These are phyloP conservation scores for Cryptococcus wingfieldii DNA, from an alignment of 1,284 basidiomycete genomes.

Conservation along the genomic window DNA sequence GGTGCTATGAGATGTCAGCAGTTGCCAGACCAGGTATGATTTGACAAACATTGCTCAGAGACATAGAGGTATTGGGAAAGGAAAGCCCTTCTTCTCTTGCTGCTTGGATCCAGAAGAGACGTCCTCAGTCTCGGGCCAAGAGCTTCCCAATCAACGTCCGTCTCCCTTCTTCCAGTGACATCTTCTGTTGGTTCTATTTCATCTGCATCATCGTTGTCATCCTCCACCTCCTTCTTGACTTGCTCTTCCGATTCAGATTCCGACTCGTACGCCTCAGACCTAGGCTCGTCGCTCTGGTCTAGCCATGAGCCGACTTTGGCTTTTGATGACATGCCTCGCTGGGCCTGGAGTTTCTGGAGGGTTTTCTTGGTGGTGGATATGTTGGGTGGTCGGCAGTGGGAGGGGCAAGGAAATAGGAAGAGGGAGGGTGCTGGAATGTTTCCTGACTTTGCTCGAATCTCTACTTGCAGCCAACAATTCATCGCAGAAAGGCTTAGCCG, in stretches of 20 bases:
- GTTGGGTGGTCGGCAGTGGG: slow-evolving; percentile 1
- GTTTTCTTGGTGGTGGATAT: slow-evolving; percentile 20
- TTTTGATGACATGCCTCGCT: slow-evolving; percentile 36
- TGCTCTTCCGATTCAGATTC: slow-evolving; percentile 1
- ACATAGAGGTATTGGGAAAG: slow-evolving; percentile 34
- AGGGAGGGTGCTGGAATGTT: slow-evolving; percentile 3
- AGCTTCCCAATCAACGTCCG: slow-evolving; percentile 36
- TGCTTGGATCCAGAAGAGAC: slow-evolving; percentile 30
- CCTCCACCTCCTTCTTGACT: slow-evolving; percentile 5
- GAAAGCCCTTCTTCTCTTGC: slow-evolving; percentile 37
- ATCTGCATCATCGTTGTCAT: slow-evolving; percentile 24
- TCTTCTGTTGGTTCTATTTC: slow-evolving; percentile 20
- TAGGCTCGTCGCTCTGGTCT: slow-evolving; percentile 24
- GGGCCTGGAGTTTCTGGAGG: slow-evolving; percentile 39
- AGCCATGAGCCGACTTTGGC: slow-evolving; percentile 49
- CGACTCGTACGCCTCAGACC: slow-evolving; percentile 37
- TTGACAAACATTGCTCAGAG: slow-evolving; percentile 31
- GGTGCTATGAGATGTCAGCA: slow-evolving; percentile 20
- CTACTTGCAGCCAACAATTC: no score
- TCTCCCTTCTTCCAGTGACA: slow-evolving; percentile 16
- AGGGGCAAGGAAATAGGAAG: not conserved
- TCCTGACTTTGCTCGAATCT: not conserved
- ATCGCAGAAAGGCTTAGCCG: no score
- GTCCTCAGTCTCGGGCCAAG: slow-evolving; percentile 27
- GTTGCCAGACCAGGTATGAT: not conserved